A percentile compares a stretch with the other conserved stretches of the same genome.
Conservation (phyloP, 2,329 filamentous ascomycete species). For the Seiridium unicorne region DNA sequence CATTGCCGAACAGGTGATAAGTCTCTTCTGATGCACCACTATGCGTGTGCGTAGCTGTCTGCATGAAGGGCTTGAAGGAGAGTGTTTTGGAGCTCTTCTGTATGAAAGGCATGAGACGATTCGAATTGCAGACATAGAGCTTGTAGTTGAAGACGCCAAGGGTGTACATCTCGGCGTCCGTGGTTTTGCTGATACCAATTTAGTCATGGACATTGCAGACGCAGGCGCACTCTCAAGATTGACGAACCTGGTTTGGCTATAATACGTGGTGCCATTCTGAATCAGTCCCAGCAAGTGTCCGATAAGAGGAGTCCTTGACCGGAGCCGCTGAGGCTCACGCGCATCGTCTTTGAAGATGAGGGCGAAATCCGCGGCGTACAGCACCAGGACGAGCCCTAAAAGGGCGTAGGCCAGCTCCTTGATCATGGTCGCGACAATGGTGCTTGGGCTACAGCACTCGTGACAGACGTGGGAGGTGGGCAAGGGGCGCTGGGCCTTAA, state of each 20-base stretch:
- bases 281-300: conserved; percentile 4
- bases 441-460: too few relatives aligned
- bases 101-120: conserved; percentile 4
- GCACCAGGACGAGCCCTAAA: neutral
- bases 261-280: neutral
- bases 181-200: neutral
- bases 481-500: too few relatives aligned
- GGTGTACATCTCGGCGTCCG: conserved; percentile 2
- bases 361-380: neutral
- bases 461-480: too few relatives aligned
- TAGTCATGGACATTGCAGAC: neutral
- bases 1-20: neutral
- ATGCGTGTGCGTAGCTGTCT: neutral
- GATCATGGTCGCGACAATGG: neutral
- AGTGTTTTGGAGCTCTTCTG: conserved; percentile 5
- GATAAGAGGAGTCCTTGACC: neutral
- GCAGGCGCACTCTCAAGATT: neutral
- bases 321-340: conserved; percentile 2
- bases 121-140: conserved; percentile 5
- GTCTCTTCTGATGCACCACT: neutral
- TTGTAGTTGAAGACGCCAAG: conserved; percentile 5
- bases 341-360: neutral
- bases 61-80: conserved; percentile 4
- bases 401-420: neutral
- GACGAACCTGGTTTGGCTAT: neutral